A percentile compares a stretch with the other conserved stretches of the same genome.
phyloP scores from a whole-genome alignment of 768 basidiomycete species.

The Mycena olivaceomarginata region DNA sequence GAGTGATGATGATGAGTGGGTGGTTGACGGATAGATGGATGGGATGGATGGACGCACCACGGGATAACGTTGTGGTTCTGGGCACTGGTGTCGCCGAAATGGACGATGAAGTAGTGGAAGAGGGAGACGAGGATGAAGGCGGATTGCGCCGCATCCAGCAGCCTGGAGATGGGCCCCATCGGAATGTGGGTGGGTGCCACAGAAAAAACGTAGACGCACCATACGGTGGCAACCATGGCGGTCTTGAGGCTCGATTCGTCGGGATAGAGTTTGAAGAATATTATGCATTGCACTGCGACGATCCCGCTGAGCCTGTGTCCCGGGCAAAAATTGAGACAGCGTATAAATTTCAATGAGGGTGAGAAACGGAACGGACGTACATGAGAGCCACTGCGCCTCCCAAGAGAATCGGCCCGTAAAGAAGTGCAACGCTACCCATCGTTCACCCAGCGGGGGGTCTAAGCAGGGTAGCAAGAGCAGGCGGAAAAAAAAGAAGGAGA shows the following conservation, averaged over 20 bases:
- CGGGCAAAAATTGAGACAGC: background rate
- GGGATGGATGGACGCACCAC: constrained; percentile 42
- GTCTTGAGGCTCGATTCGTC: constrained; percentile 45
- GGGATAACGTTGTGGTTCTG: constrained; percentile 38
- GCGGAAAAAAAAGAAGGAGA: background rate
- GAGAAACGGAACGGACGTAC: constrained; percentile 33
- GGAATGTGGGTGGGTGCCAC: no score
- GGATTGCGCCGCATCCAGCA: constrained; percentile 46
- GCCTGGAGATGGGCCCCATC: constrained; percentile 29
- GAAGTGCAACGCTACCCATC: constrained; percentile 28
- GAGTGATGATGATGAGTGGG: background rate
- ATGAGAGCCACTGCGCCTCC: constrained; percentile 49
- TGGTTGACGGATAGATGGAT: background rate
- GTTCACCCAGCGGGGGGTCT: background rate
- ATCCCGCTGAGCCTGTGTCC: constrained; percentile 48
- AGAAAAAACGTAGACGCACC: constrained; percentile 31
- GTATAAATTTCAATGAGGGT: background rate
- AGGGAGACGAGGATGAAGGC: constrained; percentile 47
- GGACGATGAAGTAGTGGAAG: constrained; percentile 46
- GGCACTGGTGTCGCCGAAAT: constrained; percentile 40
- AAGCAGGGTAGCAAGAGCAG: background rate
- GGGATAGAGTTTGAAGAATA: constrained; percentile 51
- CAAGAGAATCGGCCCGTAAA: constrained; percentile 47
- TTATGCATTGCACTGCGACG: constrained; percentile 49
- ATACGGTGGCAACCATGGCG: constrained; percentile 31